Base-by-base conservation (phyloP, 1,139 yeast species). In the Schizosaccharomyces versatilis region DNA sequence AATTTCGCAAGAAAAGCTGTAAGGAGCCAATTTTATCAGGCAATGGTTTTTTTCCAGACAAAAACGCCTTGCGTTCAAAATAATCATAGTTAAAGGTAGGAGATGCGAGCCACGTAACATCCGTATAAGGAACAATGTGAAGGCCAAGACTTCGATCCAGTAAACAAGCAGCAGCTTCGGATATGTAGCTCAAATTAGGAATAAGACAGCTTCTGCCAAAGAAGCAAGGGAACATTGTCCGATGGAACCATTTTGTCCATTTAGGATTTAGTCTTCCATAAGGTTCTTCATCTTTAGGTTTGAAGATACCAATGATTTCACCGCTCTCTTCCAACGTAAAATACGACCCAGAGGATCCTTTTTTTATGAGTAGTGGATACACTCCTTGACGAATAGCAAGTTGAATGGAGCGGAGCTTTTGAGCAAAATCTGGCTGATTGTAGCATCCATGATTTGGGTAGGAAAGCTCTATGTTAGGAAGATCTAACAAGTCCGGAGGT, bases 281-380 rank as follows among this genome's bases (percentile, higher is more conserved):
- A 0, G 88, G 90, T 61, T 81, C 88, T 65, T 81, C 90, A 65
- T 81, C 85, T 63, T 80, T 80, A 6, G 90, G 90, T 63, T 81
- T 81, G 69, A 81, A 81, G 2, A 81, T 79, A 0, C 81, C 88
- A 6, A 73, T 73, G 7, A 67, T 64, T 48, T 66, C 63, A 38
- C 67, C 66, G 1, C 62, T 55, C 1, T 67, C 59, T 54, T 71
- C 69, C 56, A 69, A 71, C 2, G 80, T 69, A 63, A 81, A 81
- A 62, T 81, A 81, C 56, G 83, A 77, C 1, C 90, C 88, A 0
- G 84, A 78, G 3, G 84, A 78, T 0, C 90, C 90, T 32, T 77
- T 73, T 8, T 78, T 64, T 6, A 80, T 80, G 56, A 83, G 67
- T 54, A 68, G 64, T 0, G 88, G 84, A 24, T 67, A 66, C 9